A percentile compares a stretch with the other conserved stretches of the same genome.
Evolutionary conservation across 2,329 filamentous ascomycete species (phyloP).

Genomic region (Colletotrichum tabaci): DNA sequence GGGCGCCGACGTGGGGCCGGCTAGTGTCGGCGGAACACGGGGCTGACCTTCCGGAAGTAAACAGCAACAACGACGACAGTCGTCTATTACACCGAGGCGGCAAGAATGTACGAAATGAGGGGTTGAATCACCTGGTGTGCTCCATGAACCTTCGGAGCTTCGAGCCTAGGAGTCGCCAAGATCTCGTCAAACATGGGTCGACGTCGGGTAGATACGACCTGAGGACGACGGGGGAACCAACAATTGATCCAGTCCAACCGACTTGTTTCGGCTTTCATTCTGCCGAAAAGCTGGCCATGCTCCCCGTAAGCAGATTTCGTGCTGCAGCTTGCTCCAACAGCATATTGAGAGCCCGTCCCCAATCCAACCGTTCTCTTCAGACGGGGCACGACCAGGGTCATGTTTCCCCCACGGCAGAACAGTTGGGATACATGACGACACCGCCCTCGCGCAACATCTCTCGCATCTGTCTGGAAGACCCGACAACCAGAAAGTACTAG

Average conservation of each 20-base stretch:
- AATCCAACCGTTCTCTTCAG: background rate
- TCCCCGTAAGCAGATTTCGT: background rate
- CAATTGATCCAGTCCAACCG: background rate
- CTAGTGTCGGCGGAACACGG: background rate
- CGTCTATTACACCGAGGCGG: background rate
- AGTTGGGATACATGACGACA: conserved; percentile 12
- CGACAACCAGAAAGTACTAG: too few relatives aligned
- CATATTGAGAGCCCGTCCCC: background rate
- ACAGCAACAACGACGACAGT: background rate
- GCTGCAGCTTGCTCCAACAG: background rate
- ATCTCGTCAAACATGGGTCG: background rate
- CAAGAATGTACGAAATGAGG: too few relatives aligned
- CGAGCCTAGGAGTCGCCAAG: background rate
- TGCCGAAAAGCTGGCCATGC: background rate
- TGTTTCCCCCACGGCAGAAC: background rate
- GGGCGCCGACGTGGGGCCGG: conserved; percentile 2
- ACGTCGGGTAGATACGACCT: background rate
- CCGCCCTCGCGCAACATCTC: background rate
- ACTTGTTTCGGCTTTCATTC: background rate
- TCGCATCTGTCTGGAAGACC: background rate
- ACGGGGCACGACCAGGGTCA: background rate
- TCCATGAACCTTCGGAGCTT: background rate
- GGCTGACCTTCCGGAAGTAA: background rate
- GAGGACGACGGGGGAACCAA: background rate
- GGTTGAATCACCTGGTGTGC: background rate